Base-by-base conservation (phyloP, 495 filamentous ascomycete genomes). In the Amniculicola lignicola region DNA sequence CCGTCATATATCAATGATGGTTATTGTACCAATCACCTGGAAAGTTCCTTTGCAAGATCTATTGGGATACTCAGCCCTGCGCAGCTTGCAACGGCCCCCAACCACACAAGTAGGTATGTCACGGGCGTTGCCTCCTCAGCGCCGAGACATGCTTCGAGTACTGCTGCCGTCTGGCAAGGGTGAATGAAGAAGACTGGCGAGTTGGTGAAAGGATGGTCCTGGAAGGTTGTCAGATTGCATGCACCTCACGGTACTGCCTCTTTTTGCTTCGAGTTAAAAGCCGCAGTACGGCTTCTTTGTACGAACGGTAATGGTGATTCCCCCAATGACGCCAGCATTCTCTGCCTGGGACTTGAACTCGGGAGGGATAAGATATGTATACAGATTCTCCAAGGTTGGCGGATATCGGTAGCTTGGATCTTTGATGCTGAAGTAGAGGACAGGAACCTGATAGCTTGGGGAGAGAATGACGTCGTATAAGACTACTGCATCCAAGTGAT, bases 171-270 rank as follows among this genome's bases (percentile, higher is more conserved):
- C 33, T 60, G 57, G 25, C 63, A 66, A 12, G 63, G 63, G 51
- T 66, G 63, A 12, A 66, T 44, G 40, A 66, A 66, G 49, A 60
- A 60, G 1, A 51, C 56, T 4, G 63, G 63, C 4, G 18, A 3
- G 18, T 57, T 56, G 5, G 42, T 52, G 6, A 51, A 11, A 37
- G 63, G 63, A 51, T 66, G 63, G 35, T 66, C 61, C 63, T 66
- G 21, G 14, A 39, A 22, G 12, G 21, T 2, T 2, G 36, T 54
- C 36, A 44, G 29, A 16, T n/a, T n/a, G n/a, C n/a, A n/a, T n/a
- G n/a, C n/a, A n/a, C n/a, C n/a, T n/a, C n/a, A n/a, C n/a, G n/a
- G n/a, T n/a, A n/a, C n/a, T n/a, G n/a, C n/a, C n/a, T n/a, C n/a
- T n/a, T n/a, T n/a, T n/a, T n/a, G n/a, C n/a, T n/a, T n/a, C n/a